Evolutionary conservation across 2,329 filamentous ascomycete genomes (phyloP).

Genomic region (Dactylellina drechsleri): DNA sequence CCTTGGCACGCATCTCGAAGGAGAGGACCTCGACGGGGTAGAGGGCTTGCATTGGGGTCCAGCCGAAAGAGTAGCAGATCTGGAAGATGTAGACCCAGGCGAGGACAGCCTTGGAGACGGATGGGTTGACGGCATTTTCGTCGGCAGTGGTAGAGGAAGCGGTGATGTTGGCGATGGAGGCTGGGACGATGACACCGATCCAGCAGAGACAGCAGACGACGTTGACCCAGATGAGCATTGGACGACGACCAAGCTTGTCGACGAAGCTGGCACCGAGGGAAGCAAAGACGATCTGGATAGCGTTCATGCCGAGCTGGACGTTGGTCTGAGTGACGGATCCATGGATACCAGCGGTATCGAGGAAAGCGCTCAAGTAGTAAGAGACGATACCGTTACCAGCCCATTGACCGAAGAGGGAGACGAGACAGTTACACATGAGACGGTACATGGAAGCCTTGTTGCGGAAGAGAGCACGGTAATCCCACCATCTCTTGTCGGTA

Average conservation of each 20-base stretch:
- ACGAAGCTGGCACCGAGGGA: conserved; percentile 59
- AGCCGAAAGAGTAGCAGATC: conserved; percentile 59
- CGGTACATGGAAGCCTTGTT: conserved; percentile 44
- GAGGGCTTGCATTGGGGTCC: conserved; percentile 61
- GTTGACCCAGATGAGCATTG: conserved; percentile 55
- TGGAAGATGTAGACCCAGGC: conserved; percentile 60
- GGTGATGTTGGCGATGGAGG: conserved; percentile 52
- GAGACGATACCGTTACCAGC: conserved; percentile 60
- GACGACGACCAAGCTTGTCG: conserved; percentile 60
- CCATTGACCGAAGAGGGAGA: conserved; percentile 55
- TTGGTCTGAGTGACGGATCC: conserved; percentile 61
- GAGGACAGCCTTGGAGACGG: conserved; percentile 56
- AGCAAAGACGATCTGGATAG: conserved; percentile 57
- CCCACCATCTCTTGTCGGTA: conserved; percentile 68
- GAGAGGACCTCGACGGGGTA: conserved; percentile 63
- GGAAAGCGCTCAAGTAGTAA: conserved; percentile 62
- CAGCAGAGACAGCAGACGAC: conserved; percentile 59
- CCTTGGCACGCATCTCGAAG: conserved; percentile 63
- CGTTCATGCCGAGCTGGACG: conserved; percentile 59
- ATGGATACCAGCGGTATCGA: conserved; percentile 61
- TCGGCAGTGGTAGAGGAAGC: conserved; percentile 59
- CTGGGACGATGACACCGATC: conserved; percentile 59
- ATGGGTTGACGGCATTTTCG: conserved; percentile 55
- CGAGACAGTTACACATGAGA: conserved; percentile 48
- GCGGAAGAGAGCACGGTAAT: conserved; percentile 67